Conservation (phyloP, 2,329 filamentous ascomycete genomes). For the Gaeumannomyces tritici region DNA sequence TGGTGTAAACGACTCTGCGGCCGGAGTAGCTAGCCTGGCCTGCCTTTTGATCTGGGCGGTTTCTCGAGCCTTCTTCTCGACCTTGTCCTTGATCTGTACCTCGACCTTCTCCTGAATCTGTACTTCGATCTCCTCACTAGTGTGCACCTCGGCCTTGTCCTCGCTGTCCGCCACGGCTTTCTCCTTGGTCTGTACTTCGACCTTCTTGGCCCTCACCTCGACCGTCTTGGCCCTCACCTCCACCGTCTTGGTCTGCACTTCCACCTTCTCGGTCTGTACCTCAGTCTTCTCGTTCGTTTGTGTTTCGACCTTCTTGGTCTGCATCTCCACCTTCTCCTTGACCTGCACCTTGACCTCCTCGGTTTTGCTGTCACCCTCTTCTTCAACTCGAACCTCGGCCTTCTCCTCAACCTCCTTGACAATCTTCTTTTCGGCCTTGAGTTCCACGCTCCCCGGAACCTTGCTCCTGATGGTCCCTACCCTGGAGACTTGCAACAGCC, state of each 20-base stretch:
- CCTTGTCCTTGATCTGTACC: background rate
- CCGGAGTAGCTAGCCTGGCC: background rate
- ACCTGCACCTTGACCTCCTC: background rate
- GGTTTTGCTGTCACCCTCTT: background rate
- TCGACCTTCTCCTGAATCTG: background rate
- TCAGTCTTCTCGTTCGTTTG: background rate
- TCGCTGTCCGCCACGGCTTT: too few relatives aligned
- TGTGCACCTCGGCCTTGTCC: too few relatives aligned
- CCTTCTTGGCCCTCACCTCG: too few relatives aligned
- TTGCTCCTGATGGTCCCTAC: too few relatives aligned
- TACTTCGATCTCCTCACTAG: too few relatives aligned
- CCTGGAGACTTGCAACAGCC: too few relatives aligned
- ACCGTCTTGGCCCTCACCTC: too few relatives aligned
- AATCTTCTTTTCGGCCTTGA: too few relatives aligned
- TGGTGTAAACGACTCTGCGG: background rate
- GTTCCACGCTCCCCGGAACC: too few relatives aligned
- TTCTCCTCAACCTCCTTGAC: background rate
- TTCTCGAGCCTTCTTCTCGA: background rate
- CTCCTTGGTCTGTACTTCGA: too few relatives aligned
- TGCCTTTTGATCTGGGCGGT: background rate
- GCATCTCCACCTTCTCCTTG: background rate
- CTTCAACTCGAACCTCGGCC: background rate
- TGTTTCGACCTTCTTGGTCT: background rate
- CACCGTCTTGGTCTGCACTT: background rate
- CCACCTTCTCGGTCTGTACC: too few relatives aligned